Evolutionary conservation across 495 filamentous ascomycete genomes (phyloP).

Genomic region (Annulohypoxylon maeteangense): DNA sequence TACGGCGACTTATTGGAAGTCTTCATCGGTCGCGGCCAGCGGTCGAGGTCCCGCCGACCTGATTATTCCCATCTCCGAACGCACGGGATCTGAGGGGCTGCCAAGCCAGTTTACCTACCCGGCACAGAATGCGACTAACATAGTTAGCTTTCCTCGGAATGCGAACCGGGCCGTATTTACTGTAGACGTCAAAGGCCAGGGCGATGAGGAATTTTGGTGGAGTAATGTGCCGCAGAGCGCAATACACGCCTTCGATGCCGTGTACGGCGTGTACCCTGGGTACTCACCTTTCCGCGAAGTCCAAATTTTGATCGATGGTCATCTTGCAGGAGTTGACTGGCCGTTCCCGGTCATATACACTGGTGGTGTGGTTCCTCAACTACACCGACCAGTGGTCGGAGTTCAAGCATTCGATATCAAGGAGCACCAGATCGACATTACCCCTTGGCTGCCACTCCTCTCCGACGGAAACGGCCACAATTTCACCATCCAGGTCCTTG

Average conservation of each 20-base stretch:
- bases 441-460: slow-evolving; percentile 79
- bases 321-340: slow-evolving; percentile 84
- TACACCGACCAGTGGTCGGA: slow-evolving; percentile 88
- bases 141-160: slow-evolving; percentile 69
- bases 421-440: slow-evolving; percentile 88
- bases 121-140: slow-evolving; percentile 68
- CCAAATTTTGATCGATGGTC: slow-evolving; percentile 81
- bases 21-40: slow-evolving; percentile 46
- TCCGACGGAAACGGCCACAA: slow-evolving; percentile 72
- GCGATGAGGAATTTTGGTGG: slow-evolving; percentile 91
- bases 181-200: slow-evolving; percentile 82
- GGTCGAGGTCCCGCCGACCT: slow-evolving; percentile 65
- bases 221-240: slow-evolving; percentile 77
- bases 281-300: slow-evolving; percentile 85
- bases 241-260: slow-evolving; percentile 66
- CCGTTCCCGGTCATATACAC: slow-evolving; percentile 92
- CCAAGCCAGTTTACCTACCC: slow-evolving; percentile 79
- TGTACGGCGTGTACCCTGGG: slow-evolving; percentile 72
- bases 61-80: slow-evolving; percentile 81
- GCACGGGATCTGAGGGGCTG: slow-evolving; percentile 60
- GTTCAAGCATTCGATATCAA: slow-evolving; percentile 85
- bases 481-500: slow-evolving; percentile 76
- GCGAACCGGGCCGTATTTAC: slow-evolving; percentile 79
- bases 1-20: slow-evolving; percentile 79
- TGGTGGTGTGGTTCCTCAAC: slow-evolving; percentile 81